A percentile compares a stretch with the other conserved stretches of the same genome.
Conservation (phyloP, 768 basidiomycete species). For the Xerocomus potaroensis region DNA sequence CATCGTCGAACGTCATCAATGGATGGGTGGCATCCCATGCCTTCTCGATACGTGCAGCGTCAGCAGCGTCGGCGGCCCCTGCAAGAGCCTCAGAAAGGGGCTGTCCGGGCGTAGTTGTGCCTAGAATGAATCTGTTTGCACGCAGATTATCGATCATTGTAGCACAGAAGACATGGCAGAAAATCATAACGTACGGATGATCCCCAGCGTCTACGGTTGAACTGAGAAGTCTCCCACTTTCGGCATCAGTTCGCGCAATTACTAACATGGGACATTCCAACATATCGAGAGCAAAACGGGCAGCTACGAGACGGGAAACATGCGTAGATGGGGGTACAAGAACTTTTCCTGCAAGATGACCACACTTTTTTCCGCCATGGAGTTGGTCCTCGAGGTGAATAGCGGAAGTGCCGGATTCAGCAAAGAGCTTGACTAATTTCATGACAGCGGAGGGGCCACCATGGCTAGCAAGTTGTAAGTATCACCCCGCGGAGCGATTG, state of each 20-base stretch:
- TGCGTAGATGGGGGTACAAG: constrained; percentile 89
- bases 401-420: constrained; percentile 88
- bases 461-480: constrained; percentile 48
- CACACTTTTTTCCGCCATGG: constrained; percentile 94
- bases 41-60: constrained; percentile 69
- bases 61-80: constrained; percentile 59
- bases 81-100: constrained; percentile 67
- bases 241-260: constrained; percentile 90
- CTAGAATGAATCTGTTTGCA: constrained; percentile 54
- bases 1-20: constrained; percentile 82
- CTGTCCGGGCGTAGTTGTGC: constrained; percentile 47
- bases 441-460: constrained; percentile 92
- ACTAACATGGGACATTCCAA: constrained; percentile 84
- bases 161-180: constrained; percentile 4
- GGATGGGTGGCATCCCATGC: constrained; percentile 68
- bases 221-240: constrained; percentile 79
- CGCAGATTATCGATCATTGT: constrained; percentile 7
- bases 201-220: constrained; percentile 80
- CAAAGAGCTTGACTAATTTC: constrained; percentile 92
- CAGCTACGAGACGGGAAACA: constrained; percentile 75
- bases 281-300: constrained; percentile 89
- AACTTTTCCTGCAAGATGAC: constrained; percentile 89
- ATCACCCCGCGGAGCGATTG: not conserved
- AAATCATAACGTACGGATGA: constrained; percentile 46
- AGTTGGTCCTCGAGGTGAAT: constrained; percentile 94